phyloP scores from a whole-genome alignment of 306 rosid species.

The Acacia melanoxylon region DNA sequence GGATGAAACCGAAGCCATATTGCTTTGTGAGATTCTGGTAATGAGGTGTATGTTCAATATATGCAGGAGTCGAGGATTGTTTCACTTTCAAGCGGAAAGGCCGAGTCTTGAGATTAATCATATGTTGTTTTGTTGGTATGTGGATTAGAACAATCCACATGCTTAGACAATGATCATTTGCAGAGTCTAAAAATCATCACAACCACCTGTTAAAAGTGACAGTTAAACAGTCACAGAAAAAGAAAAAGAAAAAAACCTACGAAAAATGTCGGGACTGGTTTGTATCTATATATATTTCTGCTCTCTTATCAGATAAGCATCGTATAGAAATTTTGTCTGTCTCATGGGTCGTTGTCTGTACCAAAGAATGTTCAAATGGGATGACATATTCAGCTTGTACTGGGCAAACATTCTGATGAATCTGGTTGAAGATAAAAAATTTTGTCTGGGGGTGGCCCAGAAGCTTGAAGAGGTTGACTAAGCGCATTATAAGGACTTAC shows the following conservation, averaged over 20 bases:
- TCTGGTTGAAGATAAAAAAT: conserved; percentile 22
- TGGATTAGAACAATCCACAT: conserved; percentile 29
- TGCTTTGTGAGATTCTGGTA: conserved; percentile 28
- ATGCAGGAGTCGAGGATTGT: conserved; percentile 34
- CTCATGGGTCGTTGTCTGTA: background rate
- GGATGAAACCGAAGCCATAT: conserved; percentile 52
- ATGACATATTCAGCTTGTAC: conserved; percentile 28
- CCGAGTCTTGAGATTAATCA: conserved; percentile 59
- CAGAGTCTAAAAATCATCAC: conserved; percentile 31
- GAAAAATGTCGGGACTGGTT: conserved; percentile 9
- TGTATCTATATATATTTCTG: conserved; percentile 1
- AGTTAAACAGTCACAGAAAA: conserved; percentile 58
- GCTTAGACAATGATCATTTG: conserved; percentile 41
- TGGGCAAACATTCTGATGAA: conserved; percentile 22
- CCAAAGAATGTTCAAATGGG: conserved; percentile 30
- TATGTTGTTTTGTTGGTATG: conserved; percentile 39
- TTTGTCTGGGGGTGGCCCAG: conserved; percentile 17
- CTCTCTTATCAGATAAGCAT: background rate
- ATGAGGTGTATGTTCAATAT: conserved; percentile 34
- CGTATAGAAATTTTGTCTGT: background rate
- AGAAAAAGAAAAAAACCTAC: conserved; percentile 8
- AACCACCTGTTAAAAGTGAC: conserved; percentile 60
- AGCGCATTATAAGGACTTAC: conserved; percentile 65
- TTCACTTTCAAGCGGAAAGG: conserved; percentile 30
- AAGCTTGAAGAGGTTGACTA: conserved; percentile 29